Evolutionary conservation across 805 yeast genomes (phyloP).

Genomic region (Candida sphagnicola): DNA sequence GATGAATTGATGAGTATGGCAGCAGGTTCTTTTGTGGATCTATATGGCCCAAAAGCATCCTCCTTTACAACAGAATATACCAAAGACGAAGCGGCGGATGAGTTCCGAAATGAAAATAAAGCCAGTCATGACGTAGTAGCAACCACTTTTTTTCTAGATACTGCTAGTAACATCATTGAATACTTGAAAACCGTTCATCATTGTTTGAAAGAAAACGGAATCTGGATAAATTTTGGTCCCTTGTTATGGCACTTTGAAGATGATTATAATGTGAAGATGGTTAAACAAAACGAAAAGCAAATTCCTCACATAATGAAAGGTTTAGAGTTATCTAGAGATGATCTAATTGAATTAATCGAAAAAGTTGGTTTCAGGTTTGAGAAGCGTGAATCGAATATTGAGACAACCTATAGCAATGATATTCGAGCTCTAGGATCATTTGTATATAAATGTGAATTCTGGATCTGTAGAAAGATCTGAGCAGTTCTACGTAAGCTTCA

Average conservation of each 20-base stretch:
- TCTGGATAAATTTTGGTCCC: constrained; percentile 69
- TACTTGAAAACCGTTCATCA: constrained; percentile 47
- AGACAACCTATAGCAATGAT: constrained; percentile 54
- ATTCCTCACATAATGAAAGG: constrained; percentile 44
- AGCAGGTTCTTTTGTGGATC: constrained; percentile 68
- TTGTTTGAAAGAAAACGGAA: constrained; percentile 42
- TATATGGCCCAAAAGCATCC: constrained; percentile 52
- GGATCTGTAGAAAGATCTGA: constrained; percentile 52
- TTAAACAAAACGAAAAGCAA: constrained; percentile 14
- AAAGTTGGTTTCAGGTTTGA: constrained; percentile 49
- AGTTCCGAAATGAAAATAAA: constrained; percentile 39
- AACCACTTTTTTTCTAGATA: constrained; percentile 62
- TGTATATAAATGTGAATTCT: constrained; percentile 60
- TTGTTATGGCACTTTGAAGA: constrained; percentile 70
- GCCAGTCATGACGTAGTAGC: constrained; percentile 42
- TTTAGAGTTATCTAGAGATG: constrained; percentile 56
- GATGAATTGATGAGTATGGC: constrained; percentile 62
- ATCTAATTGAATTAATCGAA: constrained; percentile 43
- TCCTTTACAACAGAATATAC: constrained; percentile 32
- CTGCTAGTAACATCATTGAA: constrained; percentile 57
- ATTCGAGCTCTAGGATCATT: constrained; percentile 47
- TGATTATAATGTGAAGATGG: constrained; percentile 26
- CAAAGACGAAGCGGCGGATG: constrained; percentile 32
- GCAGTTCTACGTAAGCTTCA: too few species aligned
- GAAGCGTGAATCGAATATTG: constrained; percentile 39